Base-by-base conservation (phyloP, 176 grass and related monocot species). In the Chrysopogon serrulatus region DNA sequence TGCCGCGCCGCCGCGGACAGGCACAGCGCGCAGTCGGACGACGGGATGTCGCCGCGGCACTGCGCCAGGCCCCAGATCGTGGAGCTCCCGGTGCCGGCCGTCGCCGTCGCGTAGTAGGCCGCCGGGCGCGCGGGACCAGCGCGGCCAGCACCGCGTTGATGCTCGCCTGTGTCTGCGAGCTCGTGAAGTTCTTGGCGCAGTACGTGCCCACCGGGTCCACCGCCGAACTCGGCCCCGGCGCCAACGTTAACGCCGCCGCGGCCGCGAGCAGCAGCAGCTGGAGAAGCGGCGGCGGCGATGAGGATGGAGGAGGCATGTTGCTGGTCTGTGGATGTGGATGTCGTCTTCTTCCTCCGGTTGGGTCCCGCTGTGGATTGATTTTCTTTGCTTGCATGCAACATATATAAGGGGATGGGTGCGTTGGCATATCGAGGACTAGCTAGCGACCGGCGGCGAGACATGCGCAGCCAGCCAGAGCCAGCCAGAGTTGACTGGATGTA, bases 31-130 rank as follows among this genome's bases (percentile, higher is more conserved):
- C 95, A 97, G 68, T 94, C 90, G 6, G 85, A 65, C 37, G 56
- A 9, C 4, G 83, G 77, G 59, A 98, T 66, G 83, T 98, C 95
- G 16, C 88, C 90, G 11, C 95, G 87, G 86, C 92, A 94, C 82
- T 94, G 95, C 51, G 90, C 95, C 16, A 94, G 90, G 65, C 90
- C 90, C 70, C 90, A 98, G 24, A 94, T 60, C 1, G 81, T 74
- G 17, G 69, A 43, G 68, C 31, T 40, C 35, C 86, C 78, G 62
- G 18, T 8, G 13, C 90, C 59, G 15, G 44, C 65, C 4, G 81
- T 62, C 5, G 84, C 85, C 1, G 85, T 90, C 3, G 88, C 88
- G 77, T 91, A 92, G 83, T 85, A 87, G 36, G 51, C 13, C 1
- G 84, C 64, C 0, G 90, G 8, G 84, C 87, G 65, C 71, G 84